These are phyloP conservation scores for Puccinia sorghi DNA, from an alignment of 1,284 basidiomycete species.

Conservation along the genomic window DNA sequence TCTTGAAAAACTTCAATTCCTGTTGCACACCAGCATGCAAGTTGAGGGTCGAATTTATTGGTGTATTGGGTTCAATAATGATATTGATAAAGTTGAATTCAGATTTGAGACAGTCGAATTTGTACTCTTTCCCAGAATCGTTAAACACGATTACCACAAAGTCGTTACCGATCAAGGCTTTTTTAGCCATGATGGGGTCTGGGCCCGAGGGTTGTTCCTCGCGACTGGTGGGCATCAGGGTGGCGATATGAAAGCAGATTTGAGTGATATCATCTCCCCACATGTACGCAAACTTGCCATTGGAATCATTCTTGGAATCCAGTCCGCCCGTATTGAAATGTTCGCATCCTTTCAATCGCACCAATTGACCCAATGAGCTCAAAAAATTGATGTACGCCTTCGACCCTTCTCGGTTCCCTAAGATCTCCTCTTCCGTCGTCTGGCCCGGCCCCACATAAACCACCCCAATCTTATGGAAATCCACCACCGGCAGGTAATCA, in stretches of 20 bases:
- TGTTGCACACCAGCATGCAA: conserved; percentile 61
- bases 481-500: conserved; percentile 89
- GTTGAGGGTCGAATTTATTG: conserved; percentile 54
- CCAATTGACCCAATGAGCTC: conserved; percentile 80
- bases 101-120: conserved; percentile 84
- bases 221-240: conserved; percentile 79
- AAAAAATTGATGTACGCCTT: conserved; percentile 92
- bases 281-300: conserved; percentile 82
- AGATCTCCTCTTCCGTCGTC: conserved; percentile 78
- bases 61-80: conserved; percentile 88
- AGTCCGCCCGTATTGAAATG: conserved; percentile 87
- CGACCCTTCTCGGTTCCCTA: conserved; percentile 87
- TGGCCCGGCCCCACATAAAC: conserved; percentile 94
- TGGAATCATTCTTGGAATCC: conserved; percentile 81
- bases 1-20: conserved; percentile 88
- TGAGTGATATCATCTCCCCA: conserved; percentile 99
- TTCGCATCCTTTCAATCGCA: conserved; percentile 80
- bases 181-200: conserved; percentile 71
- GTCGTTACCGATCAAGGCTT: conserved; percentile 91
- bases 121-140: conserved; percentile 82
- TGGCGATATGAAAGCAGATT: conserved; percentile 91
- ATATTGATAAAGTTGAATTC: conserved; percentile 98
- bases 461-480: conserved; percentile 95
- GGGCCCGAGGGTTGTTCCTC: conserved; percentile 23
- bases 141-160: conserved; percentile 96